Evolutionary conservation across 352 stramenopile genomes (phyloP), one percentile per base, ranked within the genome.

Genomic region (Plasmopara halstedii): DNA sequence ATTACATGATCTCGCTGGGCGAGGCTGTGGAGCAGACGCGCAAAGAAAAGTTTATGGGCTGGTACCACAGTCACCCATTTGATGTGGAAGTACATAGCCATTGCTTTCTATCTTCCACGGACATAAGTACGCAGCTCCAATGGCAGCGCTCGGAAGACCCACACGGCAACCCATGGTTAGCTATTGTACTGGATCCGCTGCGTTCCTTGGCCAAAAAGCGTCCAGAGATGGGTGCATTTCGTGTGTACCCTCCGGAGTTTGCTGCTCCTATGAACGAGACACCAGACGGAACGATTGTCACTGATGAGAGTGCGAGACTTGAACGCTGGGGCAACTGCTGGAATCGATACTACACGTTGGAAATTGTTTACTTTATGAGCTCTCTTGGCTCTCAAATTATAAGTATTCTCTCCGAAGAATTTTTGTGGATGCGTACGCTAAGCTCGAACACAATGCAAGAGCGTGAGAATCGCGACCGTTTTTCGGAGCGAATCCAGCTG

Each of bases 31-130:
- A 98, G 64, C 60, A 79, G 50, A 97, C 92, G 2, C 83, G 94
- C 32, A 95, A 97, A 43, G 95, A 99, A 62, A 94, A 95, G 45
- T 98, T 99, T 58, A 98, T 98, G 89, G 97, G 96, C 45, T 99
- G 97, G 97, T 99, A 99, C 75, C 97, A 99, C 66, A 97, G 86
- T 53, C 97, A 99, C 55, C 97, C 97, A 5, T 99, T 99, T 58
- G 97, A 99, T 62, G 84, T 99, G 6, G 77, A 94, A 48, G 82
- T 98, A 57, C 89, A 85, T 49, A 91, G 76, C 48, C 95, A 99
- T 64, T 99, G 96, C 71, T 99, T 98, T 64, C 70, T 99, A 17
- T 98, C 85, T 42, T 86, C 87, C 37, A 99, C 95, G 8, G 97
- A 99, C 66, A 74, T 99, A 33, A 96, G 73, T 38, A 99, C 96